Percentiles rank a stretch among this genome's conserved stretches.
These are phyloP conservation scores for Seiridium cupressi DNA, from an alignment of 2,329 filamentous ascomycete species.

Conservation along the genomic window DNA sequence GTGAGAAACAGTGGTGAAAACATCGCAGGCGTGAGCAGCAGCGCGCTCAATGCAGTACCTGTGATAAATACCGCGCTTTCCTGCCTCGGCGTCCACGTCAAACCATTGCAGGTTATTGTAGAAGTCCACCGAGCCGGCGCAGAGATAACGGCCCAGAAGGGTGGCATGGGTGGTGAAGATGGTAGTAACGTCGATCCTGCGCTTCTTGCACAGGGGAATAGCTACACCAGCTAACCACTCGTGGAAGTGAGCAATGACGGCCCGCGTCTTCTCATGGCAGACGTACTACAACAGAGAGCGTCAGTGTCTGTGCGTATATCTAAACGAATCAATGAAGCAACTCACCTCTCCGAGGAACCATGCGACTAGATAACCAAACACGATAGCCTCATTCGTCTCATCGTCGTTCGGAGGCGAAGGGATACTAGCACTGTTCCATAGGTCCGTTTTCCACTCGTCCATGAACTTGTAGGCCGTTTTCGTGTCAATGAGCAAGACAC, in stretches of 20 bases:
- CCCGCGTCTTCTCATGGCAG: constrained; percentile 84
- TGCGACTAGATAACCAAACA: constrained; percentile 94
- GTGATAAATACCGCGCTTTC: constrained; percentile 98
- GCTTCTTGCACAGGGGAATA: constrained; percentile 86
- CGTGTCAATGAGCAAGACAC: constrained; percentile 92
- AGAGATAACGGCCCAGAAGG: constrained; percentile 90
- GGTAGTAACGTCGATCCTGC: constrained; percentile 93
- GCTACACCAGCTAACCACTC: constrained; percentile 97
- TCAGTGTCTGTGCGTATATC: neutral
- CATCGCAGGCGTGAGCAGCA: constrained; percentile 86
- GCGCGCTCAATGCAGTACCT: constrained; percentile 97
- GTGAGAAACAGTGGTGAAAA: constrained; percentile 98
- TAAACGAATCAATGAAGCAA: constrained; percentile 3
- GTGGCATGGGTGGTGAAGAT: constrained; percentile 99
- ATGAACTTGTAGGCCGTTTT: constrained; percentile 88
- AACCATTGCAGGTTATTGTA: constrained; percentile 99
- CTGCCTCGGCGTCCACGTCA: constrained; percentile 93
- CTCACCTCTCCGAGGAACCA: constrained; percentile 97
- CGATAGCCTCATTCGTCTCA: constrained; percentile 95
- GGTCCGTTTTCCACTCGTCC: constrained; percentile 94
- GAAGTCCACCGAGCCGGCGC: constrained; percentile 95
- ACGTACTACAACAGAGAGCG: constrained; percentile 64
- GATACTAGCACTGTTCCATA: constrained; percentile 91
- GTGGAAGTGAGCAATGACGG: constrained; percentile 97
- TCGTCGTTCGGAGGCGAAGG: constrained; percentile 89